Evolutionary conservation across 768 basidiomycete genomes (phyloP).

Genomic region (Psilocybe cyanescens): DNA sequence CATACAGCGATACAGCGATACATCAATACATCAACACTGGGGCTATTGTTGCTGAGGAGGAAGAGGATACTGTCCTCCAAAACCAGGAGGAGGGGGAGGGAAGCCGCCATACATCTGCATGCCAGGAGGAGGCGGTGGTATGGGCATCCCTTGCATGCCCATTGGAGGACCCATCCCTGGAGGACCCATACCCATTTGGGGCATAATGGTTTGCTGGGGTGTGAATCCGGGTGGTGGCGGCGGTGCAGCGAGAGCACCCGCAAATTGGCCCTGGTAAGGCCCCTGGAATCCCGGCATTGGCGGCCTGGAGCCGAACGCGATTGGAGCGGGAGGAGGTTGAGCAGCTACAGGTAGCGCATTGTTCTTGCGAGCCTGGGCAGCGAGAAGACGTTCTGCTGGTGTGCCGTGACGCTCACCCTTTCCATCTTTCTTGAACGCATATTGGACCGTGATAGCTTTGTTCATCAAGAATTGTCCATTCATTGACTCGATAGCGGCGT

Average conservation of each 20-base stretch:
- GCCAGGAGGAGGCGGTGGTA: conserved; percentile 30
- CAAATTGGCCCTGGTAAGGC: conserved; percentile 91
- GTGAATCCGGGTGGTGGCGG: conserved; percentile 83
- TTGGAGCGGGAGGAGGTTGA: conserved; percentile 76
- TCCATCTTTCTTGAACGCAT: conserved; percentile 99
- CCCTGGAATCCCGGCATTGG: conserved; percentile 75
- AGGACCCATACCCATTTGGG: conserved; percentile 45
- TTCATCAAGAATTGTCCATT: conserved; percentile 98
- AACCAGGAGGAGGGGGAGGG: conserved; percentile 60
- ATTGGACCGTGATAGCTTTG: conserved; percentile 96
- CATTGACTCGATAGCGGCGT: conserved; percentile 96
- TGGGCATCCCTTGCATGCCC: conserved; percentile 27
- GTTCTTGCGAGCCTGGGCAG: conserved; percentile 94
- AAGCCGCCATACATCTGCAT: conserved; percentile 29
- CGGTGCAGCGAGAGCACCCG: conserved; percentile 82
- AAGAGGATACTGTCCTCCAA: conserved; percentile 40
- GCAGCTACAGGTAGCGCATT: conserved; percentile 83
- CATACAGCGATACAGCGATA: not conserved
- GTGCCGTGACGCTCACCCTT: conserved; percentile 98
- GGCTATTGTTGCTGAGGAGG: conserved; percentile 39
- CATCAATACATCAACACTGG: conserved; percentile 30
- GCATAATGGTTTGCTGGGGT: conserved; percentile 69
- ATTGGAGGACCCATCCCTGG: conserved; percentile 31
- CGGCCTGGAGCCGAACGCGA: conserved; percentile 69
- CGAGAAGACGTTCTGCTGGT: conserved; percentile 93